Percentiles rank a stretch among this genome's conserved stretches.
These are phyloP conservation scores for Balakata baccata DNA, from an alignment of 345 rosid genomes.

Conservation along the genomic window DNA sequence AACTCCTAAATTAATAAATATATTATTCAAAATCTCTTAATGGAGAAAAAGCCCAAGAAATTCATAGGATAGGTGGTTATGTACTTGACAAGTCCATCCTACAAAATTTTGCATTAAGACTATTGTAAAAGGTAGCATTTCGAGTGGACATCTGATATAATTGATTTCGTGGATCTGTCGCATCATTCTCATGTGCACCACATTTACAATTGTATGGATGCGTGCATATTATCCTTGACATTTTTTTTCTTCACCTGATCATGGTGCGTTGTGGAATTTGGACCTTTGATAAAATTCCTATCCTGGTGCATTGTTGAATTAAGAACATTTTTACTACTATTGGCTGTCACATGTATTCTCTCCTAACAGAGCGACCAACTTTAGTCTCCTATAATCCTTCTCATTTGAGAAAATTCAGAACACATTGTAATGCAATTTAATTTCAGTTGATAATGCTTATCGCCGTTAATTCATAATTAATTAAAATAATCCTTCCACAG, in stretches of 20 bases:
- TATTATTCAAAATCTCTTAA: too few species aligned
- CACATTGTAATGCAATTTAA: too few species aligned
- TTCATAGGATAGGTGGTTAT: slow-evolving; percentile 96
- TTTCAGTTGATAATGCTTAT: too few species aligned
- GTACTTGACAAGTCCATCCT: slow-evolving; percentile 83
- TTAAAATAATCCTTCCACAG: too few species aligned
- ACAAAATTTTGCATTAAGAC: slow-evolving; percentile 65
- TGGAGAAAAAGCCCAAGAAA: too few species aligned
- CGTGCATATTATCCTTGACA: background rate
- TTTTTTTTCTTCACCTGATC: background rate
- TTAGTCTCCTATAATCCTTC: too few species aligned
- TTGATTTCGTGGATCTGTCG: slow-evolving; percentile 1
- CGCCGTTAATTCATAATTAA: too few species aligned
- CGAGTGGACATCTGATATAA: slow-evolving; percentile 4
- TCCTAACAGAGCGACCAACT: background rate
- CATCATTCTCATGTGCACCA: background rate
- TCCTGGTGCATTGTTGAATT: background rate
- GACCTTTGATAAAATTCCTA: background rate
- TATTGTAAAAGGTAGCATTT: slow-evolving; percentile 68
- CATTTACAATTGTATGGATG: background rate
- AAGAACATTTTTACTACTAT: background rate
- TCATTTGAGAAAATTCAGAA: too few species aligned
- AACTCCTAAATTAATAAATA: too few species aligned
- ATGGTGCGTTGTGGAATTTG: background rate
- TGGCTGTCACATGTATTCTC: background rate